These are phyloP conservation scores for Magnolia officinalis DNA, from an alignment of 164 flowering plant genomes.

Conservation along the genomic window DNA sequence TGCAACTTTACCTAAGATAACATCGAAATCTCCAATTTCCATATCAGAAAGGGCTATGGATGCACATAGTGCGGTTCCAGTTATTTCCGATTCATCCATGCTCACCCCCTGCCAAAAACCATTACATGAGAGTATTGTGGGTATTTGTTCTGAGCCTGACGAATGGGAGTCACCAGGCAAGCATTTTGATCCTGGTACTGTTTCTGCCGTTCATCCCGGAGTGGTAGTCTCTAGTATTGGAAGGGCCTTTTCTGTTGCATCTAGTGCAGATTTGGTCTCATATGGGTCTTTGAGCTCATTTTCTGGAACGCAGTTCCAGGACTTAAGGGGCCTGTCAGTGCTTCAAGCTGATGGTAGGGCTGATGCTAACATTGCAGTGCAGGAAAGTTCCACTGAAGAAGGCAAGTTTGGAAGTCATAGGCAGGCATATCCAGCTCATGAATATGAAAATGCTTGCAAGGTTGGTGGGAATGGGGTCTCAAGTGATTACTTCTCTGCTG, in stretches of 20 bases:
- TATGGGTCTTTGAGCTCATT: constrained; percentile 12
- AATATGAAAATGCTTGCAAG: constrained; percentile 21
- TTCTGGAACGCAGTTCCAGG: constrained; percentile 7
- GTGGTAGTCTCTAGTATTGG: constrained; percentile 14
- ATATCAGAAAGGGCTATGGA: constrained; percentile 30
- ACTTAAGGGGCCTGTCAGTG: not conserved
- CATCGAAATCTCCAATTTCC: constrained; percentile 29
- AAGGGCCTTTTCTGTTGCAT: constrained; percentile 24
- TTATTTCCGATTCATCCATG: constrained; percentile 19
- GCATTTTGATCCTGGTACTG: constrained; percentile 15
- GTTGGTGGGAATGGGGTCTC: constrained; percentile 39
- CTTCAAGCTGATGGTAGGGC: not conserved
- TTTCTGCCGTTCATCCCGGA: constrained; percentile 13
- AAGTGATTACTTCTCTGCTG: constrained; percentile 51
- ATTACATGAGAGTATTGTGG: constrained; percentile 17
- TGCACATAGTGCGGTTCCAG: constrained; percentile 33
- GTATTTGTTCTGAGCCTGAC: constrained; percentile 24
- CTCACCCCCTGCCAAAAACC: constrained; percentile 16
- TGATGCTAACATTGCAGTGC: constrained; percentile 12
- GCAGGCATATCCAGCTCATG: constrained; percentile 24
- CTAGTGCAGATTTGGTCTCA: constrained; percentile 22
- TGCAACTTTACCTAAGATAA: constrained; percentile 62
- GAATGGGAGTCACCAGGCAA: constrained; percentile 25
- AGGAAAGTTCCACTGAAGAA: constrained; percentile 24
- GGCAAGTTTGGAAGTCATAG: constrained; percentile 6